Conservation (phyloP, 2,329 filamentous ascomycete species). For the Gnomoniopsis sp. region DNA sequence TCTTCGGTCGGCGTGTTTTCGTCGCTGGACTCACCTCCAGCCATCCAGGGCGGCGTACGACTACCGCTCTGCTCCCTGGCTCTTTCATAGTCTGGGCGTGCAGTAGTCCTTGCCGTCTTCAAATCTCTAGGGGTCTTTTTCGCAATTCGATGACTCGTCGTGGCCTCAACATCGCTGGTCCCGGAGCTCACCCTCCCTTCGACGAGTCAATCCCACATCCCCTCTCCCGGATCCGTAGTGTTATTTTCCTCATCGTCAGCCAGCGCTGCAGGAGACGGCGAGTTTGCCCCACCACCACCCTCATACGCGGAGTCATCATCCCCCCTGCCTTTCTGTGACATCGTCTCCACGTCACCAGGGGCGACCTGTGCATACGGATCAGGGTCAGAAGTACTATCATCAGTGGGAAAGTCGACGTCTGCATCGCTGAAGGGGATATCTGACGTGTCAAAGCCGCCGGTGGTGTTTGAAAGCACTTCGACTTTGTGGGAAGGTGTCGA, state of each 20-base stretch:
- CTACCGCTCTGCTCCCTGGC: not conserved
- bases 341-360: not conserved
- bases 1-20: not conserved
- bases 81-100: not conserved
- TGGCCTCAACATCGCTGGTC: slow-evolving; percentile 7
- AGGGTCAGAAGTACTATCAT: slow-evolving; percentile 15
- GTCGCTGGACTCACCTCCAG: not conserved
- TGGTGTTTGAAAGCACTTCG: slow-evolving; percentile 17
- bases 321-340: not conserved
- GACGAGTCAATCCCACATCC: slow-evolving; percentile 17
- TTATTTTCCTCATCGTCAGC: slow-evolving; percentile 16
- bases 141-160: slow-evolving; percentile 5
- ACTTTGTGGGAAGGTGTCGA: slow-evolving; percentile 4
- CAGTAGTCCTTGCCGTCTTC: not conserved
- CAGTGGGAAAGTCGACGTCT: slow-evolving; percentile 16
- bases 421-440: slow-evolving; percentile 16
- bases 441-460: slow-evolving; percentile 13
- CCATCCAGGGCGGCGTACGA: not conserved
- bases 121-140: too few species aligned
- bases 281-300: not conserved
- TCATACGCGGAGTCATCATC: not conserved
- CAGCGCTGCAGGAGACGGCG: slow-evolving; percentile 11
- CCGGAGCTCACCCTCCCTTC: slow-evolving; percentile 15
- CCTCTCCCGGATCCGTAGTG: slow-evolving; percentile 8
- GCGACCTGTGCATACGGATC: slow-evolving; percentile 13